A percentile compares a stretch with the other conserved stretches of the same genome.
Conservation (phyloP, 139 green algal species). For the Volvox africanus region DNA sequence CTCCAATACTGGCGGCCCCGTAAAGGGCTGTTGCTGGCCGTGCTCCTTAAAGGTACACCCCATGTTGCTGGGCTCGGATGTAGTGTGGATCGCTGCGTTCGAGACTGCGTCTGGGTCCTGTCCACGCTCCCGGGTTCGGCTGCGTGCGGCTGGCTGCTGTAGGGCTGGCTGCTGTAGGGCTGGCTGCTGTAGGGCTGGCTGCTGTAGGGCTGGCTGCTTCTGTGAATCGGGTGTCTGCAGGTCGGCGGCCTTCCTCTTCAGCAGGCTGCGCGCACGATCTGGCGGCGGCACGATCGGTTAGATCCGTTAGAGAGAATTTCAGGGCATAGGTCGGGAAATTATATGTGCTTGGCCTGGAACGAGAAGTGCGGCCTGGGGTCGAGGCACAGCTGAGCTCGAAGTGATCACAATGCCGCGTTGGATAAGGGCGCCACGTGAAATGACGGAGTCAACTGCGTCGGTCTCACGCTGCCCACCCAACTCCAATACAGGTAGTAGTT, state of each 20-base stretch:
- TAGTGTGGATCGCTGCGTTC: background rate
- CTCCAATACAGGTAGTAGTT: background rate
- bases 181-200: background rate
- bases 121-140: background rate
- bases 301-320: no score
- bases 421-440: no score
- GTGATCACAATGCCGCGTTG: no score
- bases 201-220: background rate
- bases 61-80: background rate
- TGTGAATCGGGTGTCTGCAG: background rate
- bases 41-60: no score
- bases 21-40: no score
- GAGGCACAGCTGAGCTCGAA: no score
- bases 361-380: no score
- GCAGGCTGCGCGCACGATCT: conserved; percentile 18
- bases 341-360: no score
- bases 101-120: background rate
- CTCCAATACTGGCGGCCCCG: no score
- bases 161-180: conserved; percentile 2
- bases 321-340: no score
- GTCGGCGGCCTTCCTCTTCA: conserved; percentile 18
- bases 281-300: background rate
- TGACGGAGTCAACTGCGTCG: no score
- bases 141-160: background rate
- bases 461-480: background rate